Conservation (phyloP, 371 early-diverging fungal species). For the Syncephalastrum contaminatum region DNA sequence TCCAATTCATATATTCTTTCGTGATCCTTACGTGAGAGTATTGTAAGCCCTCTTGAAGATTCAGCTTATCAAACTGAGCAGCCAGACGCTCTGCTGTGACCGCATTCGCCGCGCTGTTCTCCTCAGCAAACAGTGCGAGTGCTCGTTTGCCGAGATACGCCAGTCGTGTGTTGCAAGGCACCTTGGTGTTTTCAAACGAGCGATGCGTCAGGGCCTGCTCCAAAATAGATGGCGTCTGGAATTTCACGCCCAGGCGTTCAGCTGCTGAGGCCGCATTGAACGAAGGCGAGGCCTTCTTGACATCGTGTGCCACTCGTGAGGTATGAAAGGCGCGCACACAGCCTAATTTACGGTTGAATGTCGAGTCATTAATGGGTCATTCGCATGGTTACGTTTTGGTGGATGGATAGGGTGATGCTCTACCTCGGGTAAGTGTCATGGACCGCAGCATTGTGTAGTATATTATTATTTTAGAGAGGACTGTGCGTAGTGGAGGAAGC, state of each 20-base stretch:
- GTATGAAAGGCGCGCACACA: conserved; percentile 3
- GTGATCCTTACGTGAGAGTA: conserved; percentile 30
- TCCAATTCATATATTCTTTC: too few relatives aligned
- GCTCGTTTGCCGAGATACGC: conserved; percentile 54
- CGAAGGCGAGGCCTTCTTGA: conserved; percentile 7
- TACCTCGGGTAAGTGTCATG: too few relatives aligned
- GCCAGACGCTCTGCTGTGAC: conserved; percentile 14
- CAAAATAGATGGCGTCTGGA: conserved; percentile 48
- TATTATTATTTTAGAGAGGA: too few relatives aligned
- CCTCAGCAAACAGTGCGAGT: conserved; percentile 32
- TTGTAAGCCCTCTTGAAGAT: conserved; percentile 30
- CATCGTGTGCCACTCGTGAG: not conserved
- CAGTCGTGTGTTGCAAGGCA: conserved; percentile 68
- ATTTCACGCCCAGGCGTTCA: conserved; percentile 33
- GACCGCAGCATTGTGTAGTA: too few relatives aligned
- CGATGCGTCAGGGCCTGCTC: conserved; percentile 72
- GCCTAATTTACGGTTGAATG: not conserved
- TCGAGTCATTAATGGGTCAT: not conserved
- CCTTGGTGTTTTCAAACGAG: conserved; percentile 61
- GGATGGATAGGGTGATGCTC: too few relatives aligned
- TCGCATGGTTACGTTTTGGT: not conserved
- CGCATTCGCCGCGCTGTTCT: conserved; percentile 16
- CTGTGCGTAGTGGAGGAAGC: too few relatives aligned
- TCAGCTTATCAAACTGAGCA: conserved; percentile 31
- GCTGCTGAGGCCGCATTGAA: conserved; percentile 15